phyloP scores from a whole-genome alignment of 345 rosid species.

The Jatropha curcas region DNA sequence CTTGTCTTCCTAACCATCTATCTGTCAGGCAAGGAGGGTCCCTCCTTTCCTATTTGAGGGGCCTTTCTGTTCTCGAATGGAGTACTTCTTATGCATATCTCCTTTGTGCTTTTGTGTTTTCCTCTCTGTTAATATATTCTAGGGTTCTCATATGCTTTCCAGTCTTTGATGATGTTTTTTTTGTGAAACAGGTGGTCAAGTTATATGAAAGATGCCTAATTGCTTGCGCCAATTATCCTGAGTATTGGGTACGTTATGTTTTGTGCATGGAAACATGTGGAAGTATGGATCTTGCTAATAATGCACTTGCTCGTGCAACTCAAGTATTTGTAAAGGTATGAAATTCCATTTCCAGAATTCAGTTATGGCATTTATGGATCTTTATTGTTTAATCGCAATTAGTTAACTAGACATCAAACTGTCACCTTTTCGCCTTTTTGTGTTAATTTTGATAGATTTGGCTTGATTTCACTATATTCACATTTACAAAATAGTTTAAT shows the following conservation, averaged over 20 bases:
- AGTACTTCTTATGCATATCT: slow-evolving; percentile 87
- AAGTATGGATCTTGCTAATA: slow-evolving; percentile 82
- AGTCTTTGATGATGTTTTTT: slow-evolving; percentile 24
- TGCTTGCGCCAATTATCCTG: slow-evolving; percentile 95
- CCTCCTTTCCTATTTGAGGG: slow-evolving; percentile 85
- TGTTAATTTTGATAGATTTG: too few relatives aligned
- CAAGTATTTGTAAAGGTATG: slow-evolving; percentile 96
- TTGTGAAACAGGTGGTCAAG: slow-evolving; percentile 71
- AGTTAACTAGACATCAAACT: not conserved
- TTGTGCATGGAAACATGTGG: slow-evolving; percentile 78
- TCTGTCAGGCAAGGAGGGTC: slow-evolving; percentile 95
- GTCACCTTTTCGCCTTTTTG: not conserved
- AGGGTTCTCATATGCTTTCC: slow-evolving; percentile 12
- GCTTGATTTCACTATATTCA: not conserved
- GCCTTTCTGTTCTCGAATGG: slow-evolving; percentile 78
- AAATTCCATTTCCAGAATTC: not conserved
- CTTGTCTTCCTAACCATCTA: slow-evolving; percentile 95
- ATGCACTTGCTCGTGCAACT: slow-evolving; percentile 90
- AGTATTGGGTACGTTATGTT: slow-evolving; percentile 87
- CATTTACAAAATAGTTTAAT: not conserved
- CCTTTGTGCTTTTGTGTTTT: slow-evolving; percentile 59
- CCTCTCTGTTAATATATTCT: slow-evolving; percentile 23
- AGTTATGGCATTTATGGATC: not conserved
- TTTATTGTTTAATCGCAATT: not conserved
- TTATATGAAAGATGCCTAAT: slow-evolving; percentile 91